These are phyloP conservation scores for Scutellaria barbata DNA, from an alignment of 257 asterid species.

Conservation along the genomic window DNA sequence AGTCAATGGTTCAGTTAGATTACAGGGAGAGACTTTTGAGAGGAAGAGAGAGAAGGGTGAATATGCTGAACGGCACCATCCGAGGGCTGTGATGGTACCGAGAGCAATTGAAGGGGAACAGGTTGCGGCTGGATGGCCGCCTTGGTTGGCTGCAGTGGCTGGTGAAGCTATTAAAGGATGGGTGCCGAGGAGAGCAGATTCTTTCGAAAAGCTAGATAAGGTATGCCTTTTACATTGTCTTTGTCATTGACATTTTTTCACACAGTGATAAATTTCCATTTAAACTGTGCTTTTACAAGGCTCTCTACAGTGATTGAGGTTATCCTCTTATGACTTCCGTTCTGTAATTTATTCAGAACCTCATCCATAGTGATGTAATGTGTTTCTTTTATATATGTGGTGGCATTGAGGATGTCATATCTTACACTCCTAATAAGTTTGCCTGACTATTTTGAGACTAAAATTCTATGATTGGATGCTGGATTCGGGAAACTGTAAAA, in stretches of 20 bases:
- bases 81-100: conserved; percentile 56
- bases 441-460: neutral
- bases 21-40: conserved; percentile 60
- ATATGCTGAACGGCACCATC: conserved; percentile 50
- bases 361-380: neutral
- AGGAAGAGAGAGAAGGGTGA: conserved; percentile 75
- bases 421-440: neutral
- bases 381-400: neutral
- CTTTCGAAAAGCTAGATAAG: conserved; percentile 89
- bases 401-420: conserved; percentile 9
- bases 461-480: conserved; percentile 16
- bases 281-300: neutral
- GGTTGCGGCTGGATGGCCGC: conserved; percentile 97
- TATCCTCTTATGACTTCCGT: neutral
- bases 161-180: conserved; percentile 96
- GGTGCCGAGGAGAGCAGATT: conserved; percentile 91
- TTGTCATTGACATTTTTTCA: conserved; percentile 18
- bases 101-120: conserved; percentile 78
- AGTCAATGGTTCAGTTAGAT: conserved; percentile 63
- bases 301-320: neutral
- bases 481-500: conserved; percentile 9
- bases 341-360: neutral
- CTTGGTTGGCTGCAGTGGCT: conserved; percentile 94
- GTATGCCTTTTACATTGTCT: conserved; percentile 47
- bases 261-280: neutral